These are phyloP conservation scores for Pelargonium nanum DNA, from an alignment of 345 rosid species.

Conservation along the genomic window DNA sequence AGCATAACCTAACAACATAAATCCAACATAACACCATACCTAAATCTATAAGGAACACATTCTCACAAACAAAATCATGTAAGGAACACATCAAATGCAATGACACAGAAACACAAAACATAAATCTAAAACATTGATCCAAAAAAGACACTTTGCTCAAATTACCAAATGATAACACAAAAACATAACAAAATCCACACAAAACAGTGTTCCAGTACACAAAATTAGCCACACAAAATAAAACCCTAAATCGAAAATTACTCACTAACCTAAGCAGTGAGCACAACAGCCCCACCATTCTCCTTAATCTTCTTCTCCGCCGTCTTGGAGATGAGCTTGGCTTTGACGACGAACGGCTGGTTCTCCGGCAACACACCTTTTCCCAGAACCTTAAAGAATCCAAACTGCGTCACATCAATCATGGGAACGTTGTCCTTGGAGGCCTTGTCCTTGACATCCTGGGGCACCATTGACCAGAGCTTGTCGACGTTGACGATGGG, in stretches of 20 bases:
- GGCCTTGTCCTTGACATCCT: constrained; percentile 44
- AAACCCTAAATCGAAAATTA: background rate
- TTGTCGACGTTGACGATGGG: constrained; percentile 60
- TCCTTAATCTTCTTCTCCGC: constrained; percentile 71
- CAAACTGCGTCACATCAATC: constrained; percentile 53
- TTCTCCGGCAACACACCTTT: constrained; percentile 42
- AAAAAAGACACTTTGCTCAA: background rate
- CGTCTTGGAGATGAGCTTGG: constrained; percentile 48
- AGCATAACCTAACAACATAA: background rate
- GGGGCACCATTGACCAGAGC: constrained; percentile 56
- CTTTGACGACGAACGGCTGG: constrained; percentile 49
- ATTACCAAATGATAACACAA: background rate
- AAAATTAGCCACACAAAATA: too few relatives aligned
- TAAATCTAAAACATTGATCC: background rate
- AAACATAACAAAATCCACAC: background rate
- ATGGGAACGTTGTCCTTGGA: constrained; percentile 39
- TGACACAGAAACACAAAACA: background rate
- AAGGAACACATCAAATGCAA: background rate
- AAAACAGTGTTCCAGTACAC: background rate
- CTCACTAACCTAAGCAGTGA: constrained; percentile 21
- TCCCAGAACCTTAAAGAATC: constrained; percentile 49
- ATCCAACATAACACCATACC: background rate
- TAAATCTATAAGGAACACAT: background rate
- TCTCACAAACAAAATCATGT: background rate
- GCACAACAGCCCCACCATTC: constrained; percentile 55